Conservation (phyloP, 1,284 basidiomycete genomes). For the Schizophyllum commune region DNA sequence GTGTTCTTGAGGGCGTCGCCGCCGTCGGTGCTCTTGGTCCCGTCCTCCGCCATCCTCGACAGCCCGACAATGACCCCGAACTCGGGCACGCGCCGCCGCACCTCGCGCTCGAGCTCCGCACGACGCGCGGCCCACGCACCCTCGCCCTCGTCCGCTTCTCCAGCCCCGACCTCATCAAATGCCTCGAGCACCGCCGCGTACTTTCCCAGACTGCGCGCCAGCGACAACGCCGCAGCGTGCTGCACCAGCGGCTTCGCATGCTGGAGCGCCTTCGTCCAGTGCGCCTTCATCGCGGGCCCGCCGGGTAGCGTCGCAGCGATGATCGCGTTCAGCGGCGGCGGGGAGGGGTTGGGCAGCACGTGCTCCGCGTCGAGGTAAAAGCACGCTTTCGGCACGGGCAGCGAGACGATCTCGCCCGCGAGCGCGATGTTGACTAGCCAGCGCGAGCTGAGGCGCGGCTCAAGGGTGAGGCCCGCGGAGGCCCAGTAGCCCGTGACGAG, state of each 20-base stretch:
- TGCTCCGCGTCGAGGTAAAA: slow-evolving; percentile 29
- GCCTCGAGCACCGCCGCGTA: slow-evolving; percentile 46
- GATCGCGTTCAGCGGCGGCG: slow-evolving; percentile 63
- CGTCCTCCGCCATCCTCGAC: slow-evolving; percentile 38
- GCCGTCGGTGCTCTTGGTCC: neutral
- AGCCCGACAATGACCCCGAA: slow-evolving; percentile 79
- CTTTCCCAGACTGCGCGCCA: slow-evolving; percentile 70
- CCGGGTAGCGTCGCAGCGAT: slow-evolving; percentile 76
- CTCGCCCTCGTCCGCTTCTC: slow-evolving; percentile 54
- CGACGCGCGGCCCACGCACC: slow-evolving; percentile 65
- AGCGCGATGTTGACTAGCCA: slow-evolving; percentile 89
- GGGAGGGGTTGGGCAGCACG: slow-evolving; percentile 46
- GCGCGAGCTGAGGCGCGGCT: slow-evolving; percentile 80
- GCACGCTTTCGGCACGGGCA: slow-evolving; percentile 60
- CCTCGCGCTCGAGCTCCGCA: slow-evolving; percentile 66
- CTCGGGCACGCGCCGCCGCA: slow-evolving; percentile 74
- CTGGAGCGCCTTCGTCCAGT: slow-evolving; percentile 77
- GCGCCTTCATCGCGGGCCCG: slow-evolving; percentile 49
- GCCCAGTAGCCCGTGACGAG: slow-evolving; percentile 82
- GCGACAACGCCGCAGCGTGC: slow-evolving; percentile 70
- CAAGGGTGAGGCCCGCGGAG: slow-evolving; percentile 66
- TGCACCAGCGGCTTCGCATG: slow-evolving; percentile 68
- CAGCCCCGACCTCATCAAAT: slow-evolving; percentile 43
- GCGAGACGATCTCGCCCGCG: slow-evolving; percentile 68
- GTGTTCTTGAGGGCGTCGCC: slow-evolving; percentile 17